These are phyloP conservation scores for Acanthochlamys bracteata DNA, from an alignment of 106 monocot species.

Conservation along the genomic window DNA sequence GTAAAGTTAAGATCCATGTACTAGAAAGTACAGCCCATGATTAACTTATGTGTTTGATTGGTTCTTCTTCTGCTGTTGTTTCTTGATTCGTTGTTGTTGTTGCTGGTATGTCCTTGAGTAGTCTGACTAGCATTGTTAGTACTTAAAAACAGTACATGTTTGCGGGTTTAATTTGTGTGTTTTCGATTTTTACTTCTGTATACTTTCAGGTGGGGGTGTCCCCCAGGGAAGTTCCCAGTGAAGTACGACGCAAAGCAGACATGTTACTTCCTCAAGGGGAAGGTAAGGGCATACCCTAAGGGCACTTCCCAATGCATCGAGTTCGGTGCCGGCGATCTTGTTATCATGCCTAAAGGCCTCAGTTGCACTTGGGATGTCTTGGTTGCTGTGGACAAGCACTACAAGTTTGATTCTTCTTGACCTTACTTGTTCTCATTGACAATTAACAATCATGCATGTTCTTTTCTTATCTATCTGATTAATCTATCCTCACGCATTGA, in stretches of 20 bases:
- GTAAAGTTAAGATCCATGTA: no score
- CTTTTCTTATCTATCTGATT: not conserved
- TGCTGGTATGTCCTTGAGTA: no score
- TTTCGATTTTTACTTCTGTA: not conserved
- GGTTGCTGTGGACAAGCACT: slow-evolving; percentile 75
- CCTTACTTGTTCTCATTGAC: not conserved
- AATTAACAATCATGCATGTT: no score
- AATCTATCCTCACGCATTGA: not conserved
- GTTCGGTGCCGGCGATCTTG: slow-evolving; percentile 81
- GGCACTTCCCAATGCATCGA: slow-evolving; percentile 54
- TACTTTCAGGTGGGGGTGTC: slow-evolving; percentile 53
- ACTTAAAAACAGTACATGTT: not conserved
- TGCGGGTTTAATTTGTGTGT: not conserved
- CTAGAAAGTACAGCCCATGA: no score
- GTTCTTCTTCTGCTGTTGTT: no score
- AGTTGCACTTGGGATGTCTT: slow-evolving; percentile 93
- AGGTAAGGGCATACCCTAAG: slow-evolving; percentile 55
- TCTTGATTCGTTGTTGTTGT: no score
- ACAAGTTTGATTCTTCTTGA: slow-evolving; percentile 65
- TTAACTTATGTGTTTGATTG: no score
- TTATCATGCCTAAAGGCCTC: slow-evolving; percentile 74
- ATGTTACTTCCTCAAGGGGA: slow-evolving; percentile 60
- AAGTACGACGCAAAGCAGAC: slow-evolving; percentile 66
- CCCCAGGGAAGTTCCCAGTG: slow-evolving; percentile 54
- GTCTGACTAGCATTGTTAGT: not conserved